Percentiles rank a stretch among this genome's conserved stretches.
phyloP scores from a whole-genome alignment of 371 early-diverging fungal species.

The Mucor mucedo region DNA sequence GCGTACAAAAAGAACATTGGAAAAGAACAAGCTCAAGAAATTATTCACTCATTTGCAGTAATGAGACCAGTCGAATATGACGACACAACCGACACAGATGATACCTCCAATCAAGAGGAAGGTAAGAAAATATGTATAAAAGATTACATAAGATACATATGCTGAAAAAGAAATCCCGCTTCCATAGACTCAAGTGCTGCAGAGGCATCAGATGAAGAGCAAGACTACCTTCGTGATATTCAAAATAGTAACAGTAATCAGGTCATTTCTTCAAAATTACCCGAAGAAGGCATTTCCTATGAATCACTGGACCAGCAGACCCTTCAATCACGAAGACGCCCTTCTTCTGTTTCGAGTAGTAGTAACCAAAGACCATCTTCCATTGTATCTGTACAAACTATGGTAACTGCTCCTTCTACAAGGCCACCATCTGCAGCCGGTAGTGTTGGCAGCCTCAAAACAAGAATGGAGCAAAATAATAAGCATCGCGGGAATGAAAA shows the following conservation, averaged over 20 bases:
- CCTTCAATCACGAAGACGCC: constrained; percentile 7
- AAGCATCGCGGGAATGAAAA: constrained; percentile 8
- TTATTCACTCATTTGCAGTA: constrained; percentile 44
- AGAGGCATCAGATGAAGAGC: constrained; percentile 15
- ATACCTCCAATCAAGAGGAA: constrained; percentile 20
- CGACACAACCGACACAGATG: constrained; percentile 8
- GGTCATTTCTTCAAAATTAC: not conserved
- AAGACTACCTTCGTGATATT: constrained; percentile 30
- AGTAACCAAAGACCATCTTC: constrained; percentile 25
- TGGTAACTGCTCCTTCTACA: constrained; percentile 24
- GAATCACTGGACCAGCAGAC: not conserved
- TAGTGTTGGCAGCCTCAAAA: not conserved
- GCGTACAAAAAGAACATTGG: constrained; percentile 30
- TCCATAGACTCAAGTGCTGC: too few relatives aligned
- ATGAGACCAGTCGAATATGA: constrained; percentile 34
- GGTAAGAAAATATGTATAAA: too few relatives aligned
- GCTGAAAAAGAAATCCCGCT: too few relatives aligned
- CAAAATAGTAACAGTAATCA: constrained; percentile 8
- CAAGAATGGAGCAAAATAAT: constrained; percentile 5
- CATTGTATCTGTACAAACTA: constrained; percentile 29
- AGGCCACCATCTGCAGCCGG: constrained; percentile 9
- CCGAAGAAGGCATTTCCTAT: not conserved
- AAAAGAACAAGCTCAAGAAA: constrained; percentile 30
- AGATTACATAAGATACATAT: too few relatives aligned
- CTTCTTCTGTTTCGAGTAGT: constrained; percentile 8